Evolutionary conservation across 2,329 filamentous ascomycete species (phyloP), one percentile per base, ranked within the genome.

Genomic region (Diaporthe sp.): DNA sequence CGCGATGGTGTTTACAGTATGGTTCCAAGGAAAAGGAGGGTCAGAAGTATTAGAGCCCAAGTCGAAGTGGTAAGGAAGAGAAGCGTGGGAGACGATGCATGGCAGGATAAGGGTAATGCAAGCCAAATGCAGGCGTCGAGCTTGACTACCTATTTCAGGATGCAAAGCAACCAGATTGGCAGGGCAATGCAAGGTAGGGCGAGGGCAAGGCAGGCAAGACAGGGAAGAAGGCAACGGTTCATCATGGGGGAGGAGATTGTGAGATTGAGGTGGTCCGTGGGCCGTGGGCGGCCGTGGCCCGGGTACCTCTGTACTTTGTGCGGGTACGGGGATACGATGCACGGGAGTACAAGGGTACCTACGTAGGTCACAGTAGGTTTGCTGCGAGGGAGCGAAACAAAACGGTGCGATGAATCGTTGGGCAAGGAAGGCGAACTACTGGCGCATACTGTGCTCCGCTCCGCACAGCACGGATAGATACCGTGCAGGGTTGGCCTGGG

Each of bases 221-320:
- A 68, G 37, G 63, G 63, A 51, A 68, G 47, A 68, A 15, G 63
- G 63, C 32, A 68, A 68, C 63, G 63, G 63, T 68, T 68, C 47
- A 68, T 22, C n/a, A n/a, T n/a, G n/a, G 44, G 47, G n/a, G 63
- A 53, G 63, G 63, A 68, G 63, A 68, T 68, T 68, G 63, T 53
- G 70, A 71, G 70, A 71, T 71, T 71, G 70, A 44, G 70, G 56
- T 53, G 70, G 56, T 71, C 70, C 47, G 70, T 63, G 70, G 44
- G 47, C 32, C 25, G 13, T 30, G 13, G 55, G 44, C n/a, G 25
- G 8, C n/a, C 47, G 55, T 42, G 47, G 69, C 30, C 53, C 22
- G 17, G 69, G 69, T 37, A 22, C 32, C n/a, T n/a, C n/a, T n/a
- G n/a, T n/a, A n/a, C n/a, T n/a, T 15, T 37, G 25, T 1, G 55